Percentiles rank a stretch among this genome's conserved stretches.
Conservation (phyloP, 257 asterid genomes). For the Eucommia ulmoides region DNA sequence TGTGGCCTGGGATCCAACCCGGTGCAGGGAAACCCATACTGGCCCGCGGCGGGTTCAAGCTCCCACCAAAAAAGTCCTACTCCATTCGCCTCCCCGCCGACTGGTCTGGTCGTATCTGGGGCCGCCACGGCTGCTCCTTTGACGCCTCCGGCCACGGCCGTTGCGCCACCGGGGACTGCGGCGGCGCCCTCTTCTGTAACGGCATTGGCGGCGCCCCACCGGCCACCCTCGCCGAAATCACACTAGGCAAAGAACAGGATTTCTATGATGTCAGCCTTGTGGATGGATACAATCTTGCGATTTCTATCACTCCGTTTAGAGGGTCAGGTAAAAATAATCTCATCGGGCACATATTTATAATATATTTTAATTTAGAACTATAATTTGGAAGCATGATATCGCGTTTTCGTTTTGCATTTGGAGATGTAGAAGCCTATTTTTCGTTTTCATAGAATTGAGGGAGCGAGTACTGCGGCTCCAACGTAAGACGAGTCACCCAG, state of each 20-base stretch:
- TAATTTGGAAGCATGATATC: not conserved
- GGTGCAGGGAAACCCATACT: constrained; percentile 56
- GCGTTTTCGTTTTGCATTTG: not conserved
- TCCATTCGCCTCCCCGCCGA: constrained; percentile 45
- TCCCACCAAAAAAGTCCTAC: constrained; percentile 44
- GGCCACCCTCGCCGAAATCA: constrained; percentile 82
- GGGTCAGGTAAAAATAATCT: constrained; percentile 40
- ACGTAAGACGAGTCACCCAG: no score
- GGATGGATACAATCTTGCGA: constrained; percentile 83
- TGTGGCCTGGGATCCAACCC: constrained; percentile 92
- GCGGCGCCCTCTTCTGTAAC: constrained; percentile 71
- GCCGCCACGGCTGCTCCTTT: constrained; percentile 80
- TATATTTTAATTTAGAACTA: no score
- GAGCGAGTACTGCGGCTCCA: no score
- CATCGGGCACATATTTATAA: not conserved
- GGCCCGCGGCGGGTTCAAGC: constrained; percentile 73
- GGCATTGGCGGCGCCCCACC: constrained; percentile 90
- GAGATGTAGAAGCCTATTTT: no score
- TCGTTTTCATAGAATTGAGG: no score
- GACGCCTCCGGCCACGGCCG: constrained; percentile 56
- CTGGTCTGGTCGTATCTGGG: constrained; percentile 98
- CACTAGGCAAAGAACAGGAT: constrained; percentile 68
- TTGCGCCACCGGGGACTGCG: constrained; percentile 95
- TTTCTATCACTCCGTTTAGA: constrained; percentile 57
- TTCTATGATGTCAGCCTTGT: constrained; percentile 94